Conservation (phyloP, 441 rosid genomes). For the Breynia disticha region DNA sequence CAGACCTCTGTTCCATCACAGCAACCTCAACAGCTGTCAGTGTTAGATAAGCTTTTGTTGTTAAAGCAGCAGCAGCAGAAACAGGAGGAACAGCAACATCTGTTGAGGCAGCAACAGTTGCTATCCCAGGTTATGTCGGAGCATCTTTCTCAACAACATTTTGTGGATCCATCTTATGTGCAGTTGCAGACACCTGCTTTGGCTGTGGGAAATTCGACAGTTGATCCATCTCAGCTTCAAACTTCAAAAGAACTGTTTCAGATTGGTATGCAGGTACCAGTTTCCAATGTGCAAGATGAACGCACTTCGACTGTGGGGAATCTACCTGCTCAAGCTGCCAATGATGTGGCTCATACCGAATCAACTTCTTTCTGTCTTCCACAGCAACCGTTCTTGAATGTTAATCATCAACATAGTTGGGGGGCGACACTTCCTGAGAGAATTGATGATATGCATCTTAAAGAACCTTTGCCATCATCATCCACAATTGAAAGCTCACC, state of each 20-base stretch:
- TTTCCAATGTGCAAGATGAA: slow-evolving; percentile 43
- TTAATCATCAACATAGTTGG: slow-evolving; percentile 30
- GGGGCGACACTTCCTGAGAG: slow-evolving; percentile 29
- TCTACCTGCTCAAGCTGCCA: slow-evolving; percentile 32
- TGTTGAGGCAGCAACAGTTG: slow-evolving; percentile 72
- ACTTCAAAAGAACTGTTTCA: slow-evolving; percentile 44
- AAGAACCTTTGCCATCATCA: slow-evolving; percentile 30
- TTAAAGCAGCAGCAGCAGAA: slow-evolving; percentile 88
- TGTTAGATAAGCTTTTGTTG: slow-evolving; percentile 60
- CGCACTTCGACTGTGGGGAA: slow-evolving; percentile 27
- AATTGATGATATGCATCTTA: slow-evolving; percentile 27
- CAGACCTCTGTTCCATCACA: slow-evolving; percentile 57
- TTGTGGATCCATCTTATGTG: slow-evolving; percentile 55
- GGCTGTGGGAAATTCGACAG: slow-evolving; percentile 37
- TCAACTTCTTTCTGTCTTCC: slow-evolving; percentile 42
- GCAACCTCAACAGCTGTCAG: slow-evolving; percentile 66
- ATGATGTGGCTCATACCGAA: slow-evolving; percentile 34
- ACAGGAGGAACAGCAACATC: slow-evolving; percentile 80
- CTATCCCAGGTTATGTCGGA: slow-evolving; percentile 71
- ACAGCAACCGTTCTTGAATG: slow-evolving; percentile 43
- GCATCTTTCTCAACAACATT: slow-evolving; percentile 47
- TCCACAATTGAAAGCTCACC: slow-evolving; percentile 25
- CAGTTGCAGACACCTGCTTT: slow-evolving; percentile 35
- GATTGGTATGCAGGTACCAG: slow-evolving; percentile 40
- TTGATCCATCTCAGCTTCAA: slow-evolving; percentile 48